Conservation (phyloP, 164 flowering plant species). For the Macadamia integrifolia region DNA sequence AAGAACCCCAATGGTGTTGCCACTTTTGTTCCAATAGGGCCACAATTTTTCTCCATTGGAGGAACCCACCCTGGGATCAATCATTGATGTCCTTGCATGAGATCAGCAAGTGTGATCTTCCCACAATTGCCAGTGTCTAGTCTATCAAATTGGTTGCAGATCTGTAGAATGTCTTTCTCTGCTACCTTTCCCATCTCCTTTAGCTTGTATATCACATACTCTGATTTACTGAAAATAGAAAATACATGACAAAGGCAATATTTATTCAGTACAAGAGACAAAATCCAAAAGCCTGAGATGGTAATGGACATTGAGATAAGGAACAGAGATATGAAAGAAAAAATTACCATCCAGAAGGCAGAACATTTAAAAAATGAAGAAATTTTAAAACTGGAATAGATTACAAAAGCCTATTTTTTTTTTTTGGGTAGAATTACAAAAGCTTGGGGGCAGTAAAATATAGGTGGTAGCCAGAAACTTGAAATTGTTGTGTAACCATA, state of each 20-base stretch:
- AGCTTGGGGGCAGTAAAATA: no score
- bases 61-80: not conserved
- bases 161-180: slow-evolving; percentile 59
- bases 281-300: not conserved
- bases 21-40: no score
- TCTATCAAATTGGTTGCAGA: slow-evolving; percentile 59
- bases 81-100: slow-evolving; percentile 45
- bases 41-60: not conserved
- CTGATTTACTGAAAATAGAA: slow-evolving; percentile 53
- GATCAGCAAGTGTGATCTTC: slow-evolving; percentile 64
- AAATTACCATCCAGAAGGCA: not conserved
- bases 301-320: not conserved
- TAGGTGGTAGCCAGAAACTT: no score
- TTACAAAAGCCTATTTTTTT: no score
- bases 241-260: not conserved
- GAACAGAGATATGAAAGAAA: not conserved
- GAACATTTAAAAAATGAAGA: no score
- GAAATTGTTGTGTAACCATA: no score
- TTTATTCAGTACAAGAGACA: not conserved
- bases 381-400: no score
- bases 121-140: slow-evolving; percentile 66
- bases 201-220: slow-evolving; percentile 74
- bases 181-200: slow-evolving; percentile 72
- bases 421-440: no score
- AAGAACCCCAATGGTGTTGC: no score